Conservation (phyloP, 495 filamentous ascomycete species). For the Cenococcum geophilum region DNA sequence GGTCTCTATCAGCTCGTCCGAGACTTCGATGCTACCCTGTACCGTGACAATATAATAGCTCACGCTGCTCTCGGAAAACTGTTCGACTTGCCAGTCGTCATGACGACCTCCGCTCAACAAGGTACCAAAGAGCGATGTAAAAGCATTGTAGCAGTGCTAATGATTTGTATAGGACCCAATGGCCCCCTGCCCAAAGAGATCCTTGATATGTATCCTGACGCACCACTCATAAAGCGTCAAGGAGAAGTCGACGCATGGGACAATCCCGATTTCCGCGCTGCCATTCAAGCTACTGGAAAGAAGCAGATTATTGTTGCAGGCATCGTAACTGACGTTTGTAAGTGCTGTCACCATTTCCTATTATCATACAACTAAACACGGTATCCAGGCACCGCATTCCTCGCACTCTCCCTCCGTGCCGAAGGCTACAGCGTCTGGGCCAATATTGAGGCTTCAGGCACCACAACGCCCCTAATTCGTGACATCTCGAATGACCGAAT, state of each 20-base stretch:
- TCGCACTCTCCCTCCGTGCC: conserved; percentile 62
- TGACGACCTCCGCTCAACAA: conserved; percentile 61
- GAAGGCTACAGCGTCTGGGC: conserved; percentile 74
- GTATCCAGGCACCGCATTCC: conserved; percentile 51
- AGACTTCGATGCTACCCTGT: conserved; percentile 57
- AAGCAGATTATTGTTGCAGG: conserved; percentile 68
- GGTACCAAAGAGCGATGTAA: background rate
- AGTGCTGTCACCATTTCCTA: no score
- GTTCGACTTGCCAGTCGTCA: conserved; percentile 62
- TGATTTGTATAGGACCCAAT: conserved; percentile 49
- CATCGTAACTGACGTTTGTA: conserved; percentile 69
- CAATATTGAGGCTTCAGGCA: conserved; percentile 67
- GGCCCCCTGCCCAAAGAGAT: conserved; percentile 68
- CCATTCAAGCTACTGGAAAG: conserved; percentile 58
- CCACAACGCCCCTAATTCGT: conserved; percentile 50
- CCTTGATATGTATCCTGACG: conserved; percentile 57
- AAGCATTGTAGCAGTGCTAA: background rate
- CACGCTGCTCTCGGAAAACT: conserved; percentile 60
- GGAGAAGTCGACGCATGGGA: conserved; percentile 82
- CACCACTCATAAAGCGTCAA: conserved; percentile 59
- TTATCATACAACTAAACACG: no score
- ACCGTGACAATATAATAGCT: conserved; percentile 61
- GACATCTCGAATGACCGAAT: conserved; percentile 61
- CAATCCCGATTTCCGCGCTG: conserved; percentile 61
- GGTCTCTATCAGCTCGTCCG: conserved; percentile 61